These are phyloP conservation scores for Candida insectorum DNA, from an alignment of 805 yeast species.

Conservation along the genomic window DNA sequence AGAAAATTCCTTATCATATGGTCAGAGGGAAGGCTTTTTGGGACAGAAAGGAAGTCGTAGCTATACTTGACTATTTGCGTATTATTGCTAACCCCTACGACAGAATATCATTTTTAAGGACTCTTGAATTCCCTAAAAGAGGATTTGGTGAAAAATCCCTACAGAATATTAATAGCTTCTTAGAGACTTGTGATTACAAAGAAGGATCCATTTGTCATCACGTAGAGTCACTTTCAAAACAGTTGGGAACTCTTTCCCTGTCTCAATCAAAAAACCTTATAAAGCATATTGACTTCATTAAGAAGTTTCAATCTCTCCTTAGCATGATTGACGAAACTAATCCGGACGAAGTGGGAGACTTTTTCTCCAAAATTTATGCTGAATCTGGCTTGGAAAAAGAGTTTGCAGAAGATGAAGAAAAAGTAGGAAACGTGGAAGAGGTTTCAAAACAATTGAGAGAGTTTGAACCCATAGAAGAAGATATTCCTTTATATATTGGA, in stretches of 20 bases:
- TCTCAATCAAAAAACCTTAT: background rate
- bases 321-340: background rate
- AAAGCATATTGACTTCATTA: conserved; percentile 1
- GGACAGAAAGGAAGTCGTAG: conserved; percentile 67
- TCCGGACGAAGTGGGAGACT: background rate
- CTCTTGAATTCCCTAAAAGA: conserved; percentile 57
- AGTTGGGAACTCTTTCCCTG: background rate
- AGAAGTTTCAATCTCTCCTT: background rate
- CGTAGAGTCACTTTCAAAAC: background rate
- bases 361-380: conserved; percentile 15
- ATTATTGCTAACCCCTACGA: conserved; percentile 59
- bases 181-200: conserved; percentile 7
- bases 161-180: conserved; percentile 19
- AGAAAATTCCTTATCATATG: conserved; percentile 61
- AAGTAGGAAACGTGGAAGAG: conserved; percentile 36
- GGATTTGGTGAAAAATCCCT: conserved; percentile 64
- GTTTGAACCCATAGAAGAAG: conserved; percentile 30
- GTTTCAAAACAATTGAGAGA: conserved; percentile 33
- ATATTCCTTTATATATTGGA: conserved; percentile 11
- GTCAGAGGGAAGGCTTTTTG: conserved; percentile 77
- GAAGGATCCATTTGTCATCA: conserved; percentile 13
- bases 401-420: conserved; percentile 24
- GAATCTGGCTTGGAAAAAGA: conserved; percentile 28
- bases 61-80: conserved; percentile 62
- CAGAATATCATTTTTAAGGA: conserved; percentile 53